A percentile compares a stretch with the other conserved stretches of the same genome.
phyloP scores from a whole-genome alignment of 495 filamentous ascomycete species.

The Cudoniella acicularis region DNA sequence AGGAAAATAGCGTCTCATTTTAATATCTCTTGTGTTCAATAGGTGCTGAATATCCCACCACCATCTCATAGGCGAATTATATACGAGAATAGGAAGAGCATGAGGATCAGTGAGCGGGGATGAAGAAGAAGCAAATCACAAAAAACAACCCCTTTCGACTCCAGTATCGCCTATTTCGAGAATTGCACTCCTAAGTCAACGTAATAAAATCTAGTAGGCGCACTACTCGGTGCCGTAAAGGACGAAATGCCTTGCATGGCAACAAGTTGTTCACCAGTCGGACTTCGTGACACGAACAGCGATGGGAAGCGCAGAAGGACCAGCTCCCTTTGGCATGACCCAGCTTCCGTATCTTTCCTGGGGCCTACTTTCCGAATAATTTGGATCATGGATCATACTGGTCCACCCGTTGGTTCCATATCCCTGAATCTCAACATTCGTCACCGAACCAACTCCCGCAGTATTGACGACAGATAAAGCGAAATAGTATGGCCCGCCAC shows the following conservation, averaged over 20 bases:
- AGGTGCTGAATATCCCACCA: no score
- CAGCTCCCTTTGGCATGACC: slow-evolving; percentile 5
- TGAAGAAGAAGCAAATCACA: background rate
- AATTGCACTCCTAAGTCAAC: slow-evolving; percentile 19
- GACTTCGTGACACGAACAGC: slow-evolving; percentile 8
- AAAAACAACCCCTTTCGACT: background rate
- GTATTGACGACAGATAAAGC: slow-evolving; percentile 9
- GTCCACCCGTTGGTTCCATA: slow-evolving; percentile 5
- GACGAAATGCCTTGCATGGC: slow-evolving; percentile 6
- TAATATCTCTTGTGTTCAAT: no score
- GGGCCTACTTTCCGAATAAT: slow-evolving; percentile 8
- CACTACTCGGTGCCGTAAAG: slow-evolving; percentile 9
- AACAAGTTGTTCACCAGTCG: slow-evolving; percentile 8
- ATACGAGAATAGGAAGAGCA: no score
- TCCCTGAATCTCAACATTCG: slow-evolving; percentile 6
- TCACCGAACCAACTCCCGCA: slow-evolving; percentile 7
- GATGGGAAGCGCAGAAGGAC: slow-evolving; percentile 11
- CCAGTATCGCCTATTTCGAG: background rate
- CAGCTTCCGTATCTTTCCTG: slow-evolving; percentile 14
- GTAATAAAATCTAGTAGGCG: slow-evolving; percentile 6
- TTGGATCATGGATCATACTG: slow-evolving; percentile 4
- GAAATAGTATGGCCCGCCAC: slow-evolving; percentile 16
- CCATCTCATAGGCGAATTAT: no score
- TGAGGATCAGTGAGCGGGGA: no score
- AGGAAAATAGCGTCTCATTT: no score